Base-by-base conservation (phyloP, 768 basidiomycete genomes). In the Tulasnella sp. region DNA sequence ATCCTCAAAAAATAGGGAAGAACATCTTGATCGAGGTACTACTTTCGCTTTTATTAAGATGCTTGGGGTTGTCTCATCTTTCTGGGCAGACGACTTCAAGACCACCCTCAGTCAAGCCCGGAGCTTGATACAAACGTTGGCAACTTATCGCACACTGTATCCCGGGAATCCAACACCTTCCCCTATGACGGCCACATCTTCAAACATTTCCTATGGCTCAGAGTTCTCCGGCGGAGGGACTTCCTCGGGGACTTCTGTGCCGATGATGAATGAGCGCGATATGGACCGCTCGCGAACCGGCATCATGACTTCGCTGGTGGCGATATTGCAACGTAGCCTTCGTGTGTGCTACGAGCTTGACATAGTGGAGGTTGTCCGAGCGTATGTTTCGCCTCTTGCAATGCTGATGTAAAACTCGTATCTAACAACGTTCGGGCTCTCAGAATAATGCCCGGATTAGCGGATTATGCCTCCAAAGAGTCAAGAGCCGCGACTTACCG, bases 401-500 rank as follows among this genome's bases (percentile, higher is more conserved):
- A 45, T 42, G 34, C 38, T 74, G 42, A 45, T 38, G 14, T 70
- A n/a, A 38, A 15, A 40, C 3, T 54, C 58, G 11, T 40, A 42
- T 68, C 74, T 76, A 52, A 73, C 71, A 37, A 71, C 45, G 22
- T 75, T 37, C 79, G 79, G 77, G 78, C 68, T 5, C n/a, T n/a
- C 22, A 98, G 97, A 22, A 85, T 93, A n/a, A 84, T 91, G 54
- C 91, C 92, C 12, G 90, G 88, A 37, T 86, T 98, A 15, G 86
- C 90, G n/a, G 96, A 97, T 80, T 84, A 84, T 37, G 87, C 88
- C 12, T 89, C 90, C 1, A 90, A 90, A 77, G 87, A 91, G 70
- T 89, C 91, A 79, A 88, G 94, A 49, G 90, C 96, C 14, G 89
- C 90, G 1, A 92, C 91, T 0, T 99, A 97, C 83, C 87, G 95